Percentiles rank a stretch among this genome's conserved stretches.
Evolutionary conservation across 2,329 filamentous ascomycete genomes (phyloP).

Genomic region (Aschersonia sp.): DNA sequence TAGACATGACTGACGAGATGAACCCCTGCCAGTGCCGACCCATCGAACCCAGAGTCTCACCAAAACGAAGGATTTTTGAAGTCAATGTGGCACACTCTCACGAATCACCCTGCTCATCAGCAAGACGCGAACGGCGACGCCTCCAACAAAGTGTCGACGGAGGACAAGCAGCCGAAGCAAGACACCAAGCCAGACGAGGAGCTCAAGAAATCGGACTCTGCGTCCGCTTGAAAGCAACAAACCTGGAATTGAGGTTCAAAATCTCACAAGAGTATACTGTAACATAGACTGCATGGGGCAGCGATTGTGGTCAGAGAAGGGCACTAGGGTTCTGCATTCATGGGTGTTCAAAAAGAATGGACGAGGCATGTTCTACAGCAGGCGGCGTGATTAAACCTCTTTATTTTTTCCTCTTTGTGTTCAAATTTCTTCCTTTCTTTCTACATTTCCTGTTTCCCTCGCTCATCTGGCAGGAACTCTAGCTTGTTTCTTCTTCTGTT

Average conservation of each 20-base stretch:
- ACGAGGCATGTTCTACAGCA: too few species aligned
- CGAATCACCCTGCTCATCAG: conserved; percentile 52
- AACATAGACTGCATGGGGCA: too few species aligned
- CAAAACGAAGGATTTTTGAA: conserved; percentile 84
- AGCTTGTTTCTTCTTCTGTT: too few species aligned
- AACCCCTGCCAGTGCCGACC: conserved; percentile 1
- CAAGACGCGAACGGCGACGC: conserved; percentile 14
- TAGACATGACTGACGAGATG: background rate
- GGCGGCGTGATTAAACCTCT: too few species aligned
- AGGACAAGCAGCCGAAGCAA: conserved; percentile 8
- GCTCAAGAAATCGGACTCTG: conserved; percentile 19
- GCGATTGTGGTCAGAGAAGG: too few species aligned
- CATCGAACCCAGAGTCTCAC: conserved; percentile 33
- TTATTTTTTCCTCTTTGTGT: background rate
- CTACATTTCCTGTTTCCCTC: background rate
- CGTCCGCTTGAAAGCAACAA: conserved; percentile 11
- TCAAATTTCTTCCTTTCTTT: background rate
- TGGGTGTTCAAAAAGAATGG: conserved; percentile 19
- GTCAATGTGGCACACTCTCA: conserved; percentile 83
- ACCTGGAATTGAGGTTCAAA: too few species aligned
- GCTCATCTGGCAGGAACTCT: too few species aligned
- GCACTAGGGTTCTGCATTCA: conserved; percentile 13
- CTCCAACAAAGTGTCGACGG: conserved; percentile 7
- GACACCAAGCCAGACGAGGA: conserved; percentile 12
- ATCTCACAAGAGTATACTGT: too few species aligned